Percentiles rank a stretch among this genome's conserved stretches.
Evolutionary conservation across 139 green algal genomes (phyloP).

Genomic region (Marvania coccoides): DNA sequence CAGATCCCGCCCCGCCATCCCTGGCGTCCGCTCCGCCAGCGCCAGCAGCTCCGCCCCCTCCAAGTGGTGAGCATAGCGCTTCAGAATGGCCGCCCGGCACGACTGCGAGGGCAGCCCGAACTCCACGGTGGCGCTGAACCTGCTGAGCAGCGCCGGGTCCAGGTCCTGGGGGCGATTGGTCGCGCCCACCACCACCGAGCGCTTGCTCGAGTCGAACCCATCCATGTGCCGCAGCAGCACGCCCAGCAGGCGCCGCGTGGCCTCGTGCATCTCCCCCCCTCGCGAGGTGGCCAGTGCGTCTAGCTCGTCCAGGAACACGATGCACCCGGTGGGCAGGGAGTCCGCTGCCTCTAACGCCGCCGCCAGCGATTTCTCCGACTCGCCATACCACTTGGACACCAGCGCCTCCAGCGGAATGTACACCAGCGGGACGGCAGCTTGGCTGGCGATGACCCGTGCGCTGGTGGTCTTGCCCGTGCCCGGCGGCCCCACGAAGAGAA

Average conservation of each 20-base stretch:
- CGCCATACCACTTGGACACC: conserved; percentile 78
- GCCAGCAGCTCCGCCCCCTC: conserved; percentile 17
- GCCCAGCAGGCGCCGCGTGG: conserved; percentile 68
- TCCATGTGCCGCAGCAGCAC: conserved; percentile 87
- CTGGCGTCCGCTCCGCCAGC: conserved; percentile 43
- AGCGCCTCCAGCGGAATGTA: conserved; percentile 88
- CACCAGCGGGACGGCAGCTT: conserved; percentile 72
- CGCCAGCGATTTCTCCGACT: conserved; percentile 59
- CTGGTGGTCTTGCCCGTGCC: conserved; percentile 84
- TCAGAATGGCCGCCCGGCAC: conserved; percentile 55
- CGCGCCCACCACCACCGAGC: conserved; percentile 73
- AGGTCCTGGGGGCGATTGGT: conserved; percentile 83
- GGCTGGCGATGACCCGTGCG: conserved; percentile 60
- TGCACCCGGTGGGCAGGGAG: conserved; percentile 34
- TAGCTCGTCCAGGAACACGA: conserved; percentile 88
- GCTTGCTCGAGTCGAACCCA: conserved; percentile 48
- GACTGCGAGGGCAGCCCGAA: conserved; percentile 69
- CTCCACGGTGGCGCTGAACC: conserved; percentile 57
- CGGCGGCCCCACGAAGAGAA: conserved; percentile 85
- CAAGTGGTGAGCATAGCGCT: conserved; percentile 76
- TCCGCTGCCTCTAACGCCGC: conserved; percentile 35
- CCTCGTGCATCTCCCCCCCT: conserved; percentile 76
- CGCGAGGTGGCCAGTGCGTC: conserved; percentile 38
- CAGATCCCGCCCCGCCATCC: conserved; percentile 79
- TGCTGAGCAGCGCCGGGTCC: conserved; percentile 70